A percentile compares a stretch with the other conserved stretches of the same genome.
Conservation (phyloP, 2,329 filamentous ascomycete genomes). For the Phaeoacremonium minimum region DNA sequence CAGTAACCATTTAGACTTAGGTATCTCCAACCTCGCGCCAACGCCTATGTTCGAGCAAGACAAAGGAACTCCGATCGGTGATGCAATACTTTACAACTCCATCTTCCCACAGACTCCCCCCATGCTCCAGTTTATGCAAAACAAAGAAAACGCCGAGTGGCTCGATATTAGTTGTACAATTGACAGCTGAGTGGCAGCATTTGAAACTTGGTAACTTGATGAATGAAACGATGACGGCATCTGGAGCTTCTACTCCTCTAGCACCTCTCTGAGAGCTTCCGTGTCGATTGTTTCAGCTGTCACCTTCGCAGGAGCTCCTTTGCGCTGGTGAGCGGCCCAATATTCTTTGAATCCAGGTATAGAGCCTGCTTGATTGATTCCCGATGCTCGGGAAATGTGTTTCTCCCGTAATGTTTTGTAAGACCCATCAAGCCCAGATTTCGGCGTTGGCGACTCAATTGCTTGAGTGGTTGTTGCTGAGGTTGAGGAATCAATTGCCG, state of each 20-base stretch:
- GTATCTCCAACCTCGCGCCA: too few relatives aligned
- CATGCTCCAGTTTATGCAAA: too few relatives aligned
- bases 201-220: not conserved
- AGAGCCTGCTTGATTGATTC: slow-evolving; percentile 74
- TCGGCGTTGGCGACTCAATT: not conserved
- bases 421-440: slow-evolving; percentile 14
- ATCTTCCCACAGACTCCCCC: too few relatives aligned
- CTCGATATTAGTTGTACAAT: not conserved
- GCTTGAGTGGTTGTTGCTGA: too few relatives aligned
- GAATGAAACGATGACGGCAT: not conserved
- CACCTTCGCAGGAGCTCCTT: slow-evolving; percentile 50
- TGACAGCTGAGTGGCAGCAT: too few relatives aligned
- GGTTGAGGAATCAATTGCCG: not conserved
- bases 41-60: too few relatives aligned
- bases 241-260: slow-evolving; percentile 35
- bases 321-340: slow-evolving; percentile 44
- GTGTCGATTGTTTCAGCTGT: slow-evolving; percentile 54
- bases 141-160: not conserved
- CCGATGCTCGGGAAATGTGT: slow-evolving; percentile 24
- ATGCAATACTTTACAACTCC: too few relatives aligned
- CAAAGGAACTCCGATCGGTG: too few relatives aligned
- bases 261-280: slow-evolving; percentile 55
- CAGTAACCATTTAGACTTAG: too few relatives aligned
- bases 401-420: not conserved
- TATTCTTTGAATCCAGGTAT: slow-evolving; percentile 68